A percentile compares a stretch with the other conserved stretches of the same genome.
Conservation (phyloP, 1,284 basidiomycete genomes). For the Ustilago loliicola region DNA sequence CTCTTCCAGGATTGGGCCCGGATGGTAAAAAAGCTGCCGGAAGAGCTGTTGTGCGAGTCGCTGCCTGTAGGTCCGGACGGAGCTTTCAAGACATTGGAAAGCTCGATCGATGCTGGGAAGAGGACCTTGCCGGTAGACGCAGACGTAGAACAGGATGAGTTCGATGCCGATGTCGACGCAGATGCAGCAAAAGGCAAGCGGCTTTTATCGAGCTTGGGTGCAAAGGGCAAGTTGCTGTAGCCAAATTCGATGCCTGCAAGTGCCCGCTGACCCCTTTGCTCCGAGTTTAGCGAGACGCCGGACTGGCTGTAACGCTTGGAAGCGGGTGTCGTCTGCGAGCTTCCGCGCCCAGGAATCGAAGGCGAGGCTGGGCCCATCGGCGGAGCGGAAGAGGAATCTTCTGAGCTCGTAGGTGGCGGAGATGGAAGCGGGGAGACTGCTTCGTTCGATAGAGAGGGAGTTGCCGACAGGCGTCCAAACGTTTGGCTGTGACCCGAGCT, state of each 20-base stretch:
- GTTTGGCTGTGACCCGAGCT: constrained; percentile 24
- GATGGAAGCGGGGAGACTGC: background rate
- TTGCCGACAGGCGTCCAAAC: background rate
- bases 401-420: constrained; percentile 4
- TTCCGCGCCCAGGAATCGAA: constrained; percentile 25
- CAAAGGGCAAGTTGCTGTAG: constrained; percentile 49
- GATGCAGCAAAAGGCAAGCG: constrained; percentile 13
- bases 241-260: constrained; percentile 57
- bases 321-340: constrained; percentile 17
- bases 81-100: constrained; percentile 15
- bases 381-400: constrained; percentile 6
- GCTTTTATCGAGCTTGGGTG: constrained; percentile 35
- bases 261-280: constrained; percentile 39
- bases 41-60: background rate
- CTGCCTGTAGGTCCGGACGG: background rate
- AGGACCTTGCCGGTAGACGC: constrained; percentile 19
- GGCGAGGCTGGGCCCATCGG: constrained; percentile 6
- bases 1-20: constrained; percentile 59
- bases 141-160: constrained; percentile 9
- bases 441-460: background rate
- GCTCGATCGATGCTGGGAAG: constrained; percentile 47
- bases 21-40: constrained; percentile 46
- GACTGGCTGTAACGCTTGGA: constrained; percentile 21
- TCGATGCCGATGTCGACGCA: constrained; percentile 3
- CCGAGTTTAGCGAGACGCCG: constrained; percentile 7